Percentiles rank a stretch among this genome's conserved stretches.
phyloP scores from a whole-genome alignment of 352 stramenopile species.

The Pythium folliculosum region DNA sequence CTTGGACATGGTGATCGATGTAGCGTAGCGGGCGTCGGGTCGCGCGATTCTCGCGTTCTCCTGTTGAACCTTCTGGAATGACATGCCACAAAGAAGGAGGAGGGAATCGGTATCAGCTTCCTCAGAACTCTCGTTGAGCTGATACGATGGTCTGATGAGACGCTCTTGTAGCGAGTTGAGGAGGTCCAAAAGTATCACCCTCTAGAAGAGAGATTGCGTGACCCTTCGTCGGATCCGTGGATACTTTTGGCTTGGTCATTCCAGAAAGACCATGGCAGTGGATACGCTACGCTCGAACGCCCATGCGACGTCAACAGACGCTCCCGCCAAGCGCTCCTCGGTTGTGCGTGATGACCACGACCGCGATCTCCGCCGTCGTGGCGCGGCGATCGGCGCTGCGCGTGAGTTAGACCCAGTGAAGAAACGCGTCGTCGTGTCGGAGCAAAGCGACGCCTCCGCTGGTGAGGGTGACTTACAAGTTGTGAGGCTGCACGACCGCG shows the following conservation, averaged over 20 bases:
- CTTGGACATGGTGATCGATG: conserved; percentile 31
- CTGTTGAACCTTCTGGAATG: conserved; percentile 28
- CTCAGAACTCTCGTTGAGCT: not conserved
- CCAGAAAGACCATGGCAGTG: conserved; percentile 7
- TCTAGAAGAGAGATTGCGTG: conserved; percentile 17
- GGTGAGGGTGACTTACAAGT: not conserved
- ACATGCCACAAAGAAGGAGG: conserved; percentile 1
- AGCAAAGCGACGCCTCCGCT: no score
- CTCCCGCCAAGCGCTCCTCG: no score
- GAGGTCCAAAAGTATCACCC: conserved; percentile 1
- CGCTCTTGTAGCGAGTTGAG: conserved; percentile 1
- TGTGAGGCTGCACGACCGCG: not conserved
- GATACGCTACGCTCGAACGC: conserved; percentile 5
- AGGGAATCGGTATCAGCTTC: conserved; percentile 2
- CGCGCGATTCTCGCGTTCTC: not conserved
- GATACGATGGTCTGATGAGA: conserved; percentile 1
- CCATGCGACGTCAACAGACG: not conserved
- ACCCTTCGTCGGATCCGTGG: conserved; percentile 7
- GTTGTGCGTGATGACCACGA: no score
- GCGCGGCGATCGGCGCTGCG: conserved; percentile 8
- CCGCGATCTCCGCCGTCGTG: not conserved
- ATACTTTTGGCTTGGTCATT: not conserved
- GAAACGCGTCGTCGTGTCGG: no score
- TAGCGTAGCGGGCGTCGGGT: not conserved
- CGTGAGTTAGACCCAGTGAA: not conserved